phyloP scores from a whole-genome alignment of 305 asterid species.

The Nicotiana rustica region DNA sequence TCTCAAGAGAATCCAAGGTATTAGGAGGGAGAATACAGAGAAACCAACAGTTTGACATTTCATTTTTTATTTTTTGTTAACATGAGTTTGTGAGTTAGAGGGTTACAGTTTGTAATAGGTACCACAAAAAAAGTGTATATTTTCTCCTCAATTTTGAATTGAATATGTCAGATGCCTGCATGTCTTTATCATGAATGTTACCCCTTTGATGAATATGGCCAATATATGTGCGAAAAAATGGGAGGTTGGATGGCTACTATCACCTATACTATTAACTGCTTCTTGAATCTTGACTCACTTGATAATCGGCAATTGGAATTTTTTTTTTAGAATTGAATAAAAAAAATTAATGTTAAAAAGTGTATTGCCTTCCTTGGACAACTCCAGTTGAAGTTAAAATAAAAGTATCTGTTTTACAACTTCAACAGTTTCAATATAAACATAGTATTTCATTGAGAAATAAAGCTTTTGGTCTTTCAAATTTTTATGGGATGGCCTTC shows the following conservation, averaged over 20 bases:
- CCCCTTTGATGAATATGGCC: slow-evolving; percentile 27
- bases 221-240: not conserved
- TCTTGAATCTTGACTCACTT: too few relatives aligned
- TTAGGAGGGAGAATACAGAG: slow-evolving; percentile 6
- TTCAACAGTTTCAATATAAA: too few relatives aligned
- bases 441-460: too few relatives aligned
- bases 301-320: too few relatives aligned
- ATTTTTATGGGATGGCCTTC: too few relatives aligned
- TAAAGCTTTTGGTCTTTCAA: too few relatives aligned
- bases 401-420: too few relatives aligned
- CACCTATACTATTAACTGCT: not conserved
- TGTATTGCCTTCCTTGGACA: too few relatives aligned
- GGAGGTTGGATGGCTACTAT: not conserved
- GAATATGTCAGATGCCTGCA: slow-evolving; percentile 14
- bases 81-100: not conserved
- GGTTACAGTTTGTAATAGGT: not conserved
- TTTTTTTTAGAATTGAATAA: too few relatives aligned
- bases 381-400: too few relatives aligned
- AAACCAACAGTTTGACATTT: not conserved
- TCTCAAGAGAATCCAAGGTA: not conserved
- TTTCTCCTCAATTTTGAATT: slow-evolving; percentile 12
- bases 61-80: not conserved
- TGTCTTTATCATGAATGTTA: slow-evolving; percentile 6
- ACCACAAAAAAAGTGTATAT: slow-evolving; percentile 20
- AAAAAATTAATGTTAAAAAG: too few relatives aligned